Evolutionary conservation across 768 basidiomycete genomes (phyloP), one percentile per base, ranked within the genome.

Genomic region (Calocybe indica): DNA sequence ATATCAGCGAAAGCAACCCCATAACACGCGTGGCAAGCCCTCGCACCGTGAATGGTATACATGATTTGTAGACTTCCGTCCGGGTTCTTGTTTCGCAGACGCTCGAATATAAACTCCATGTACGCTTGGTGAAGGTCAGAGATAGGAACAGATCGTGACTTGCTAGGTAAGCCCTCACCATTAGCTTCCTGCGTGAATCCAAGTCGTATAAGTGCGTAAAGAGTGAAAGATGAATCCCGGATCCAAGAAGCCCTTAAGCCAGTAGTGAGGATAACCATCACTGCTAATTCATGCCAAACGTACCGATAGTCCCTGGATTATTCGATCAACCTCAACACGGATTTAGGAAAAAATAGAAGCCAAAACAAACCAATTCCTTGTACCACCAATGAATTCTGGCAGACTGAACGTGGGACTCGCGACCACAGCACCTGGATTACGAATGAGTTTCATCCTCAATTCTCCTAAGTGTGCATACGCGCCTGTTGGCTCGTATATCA

Each of bases 21-120:
- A 22, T 22, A 22, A 22, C 22, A 22, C 22, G 22, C 22, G 22
- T 22, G 22, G 22, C 22, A 22, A 22, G 22, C 22, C 22, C 22
- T 22, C 22, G 52, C 58, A 77, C 92, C 92, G 48, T 95, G 92
- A 47, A 96, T 97, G 30, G 91, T 95, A 61, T 94, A 94, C 93
- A 97, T 92, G 58, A 95, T 98, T 62, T 97, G 92, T 15, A 98
- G 65, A 37, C 89, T 90, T 1, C 93, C 94, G 59, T 97, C 92
- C 1, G 83, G 76, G 60, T 94, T 93, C 71, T 84, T 85, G 59
- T 92, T 67, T 55, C 85, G 75, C 58, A 96, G 62, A 43, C 92
- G 79, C 47, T 86, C 81, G 52, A 90, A 85, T 40, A 95, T 93
- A 64, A 94, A 95, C 50, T 92, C 89, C 78, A 93, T 85, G 62